phyloP scores from a whole-genome alignment of 1,139 yeast species.

The Debaryomyces sp. region DNA sequence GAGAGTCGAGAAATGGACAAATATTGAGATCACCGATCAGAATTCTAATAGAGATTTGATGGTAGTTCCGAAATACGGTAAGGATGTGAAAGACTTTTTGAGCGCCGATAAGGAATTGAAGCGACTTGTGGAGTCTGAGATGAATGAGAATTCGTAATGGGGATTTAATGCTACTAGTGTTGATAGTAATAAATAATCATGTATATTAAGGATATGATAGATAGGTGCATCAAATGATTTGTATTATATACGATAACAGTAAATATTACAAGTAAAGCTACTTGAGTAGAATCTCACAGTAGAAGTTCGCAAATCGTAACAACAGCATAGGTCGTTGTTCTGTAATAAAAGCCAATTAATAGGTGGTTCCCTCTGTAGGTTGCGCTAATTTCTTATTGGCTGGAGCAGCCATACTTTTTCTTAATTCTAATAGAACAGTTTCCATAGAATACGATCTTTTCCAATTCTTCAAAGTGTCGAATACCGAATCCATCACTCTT shows the following conservation, averaged over 20 bases:
- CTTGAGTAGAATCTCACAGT: not conserved
- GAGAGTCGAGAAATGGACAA: slow-evolving; percentile 33
- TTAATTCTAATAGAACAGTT: slow-evolving; percentile 79
- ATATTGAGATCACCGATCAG: slow-evolving; percentile 47
- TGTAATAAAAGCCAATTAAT: slow-evolving; percentile 25
- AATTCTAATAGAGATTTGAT: slow-evolving; percentile 37
- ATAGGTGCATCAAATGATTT: slow-evolving; percentile 1
- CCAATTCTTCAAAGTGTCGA: slow-evolving; percentile 82
- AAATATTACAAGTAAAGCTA: not conserved
- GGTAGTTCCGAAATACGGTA: slow-evolving; percentile 25
- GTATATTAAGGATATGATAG: slow-evolving; percentile 4
- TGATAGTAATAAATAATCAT: slow-evolving; percentile 2
- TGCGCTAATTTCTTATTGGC: slow-evolving; percentile 84
- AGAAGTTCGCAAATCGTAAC: not conserved
- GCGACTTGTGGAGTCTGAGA: slow-evolving; percentile 33
- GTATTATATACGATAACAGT: slow-evolving; percentile 1
- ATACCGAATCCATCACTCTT: slow-evolving; percentile 57
- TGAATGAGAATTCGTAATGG: slow-evolving; percentile 12
- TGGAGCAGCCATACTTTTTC: slow-evolving; percentile 82
- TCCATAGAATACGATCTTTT: slow-evolving; percentile 90
- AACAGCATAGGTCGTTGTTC: not conserved
- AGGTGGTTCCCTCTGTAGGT: slow-evolving; percentile 86
- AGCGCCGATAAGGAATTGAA: slow-evolving; percentile 43
- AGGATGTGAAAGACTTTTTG: slow-evolving; percentile 37
- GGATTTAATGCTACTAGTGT: not conserved